Percentiles rank a stretch among this genome's conserved stretches.
These are phyloP conservation scores for Leccinum pachyderme DNA, from an alignment of 1,284 basidiomycete species.

Conservation along the genomic window DNA sequence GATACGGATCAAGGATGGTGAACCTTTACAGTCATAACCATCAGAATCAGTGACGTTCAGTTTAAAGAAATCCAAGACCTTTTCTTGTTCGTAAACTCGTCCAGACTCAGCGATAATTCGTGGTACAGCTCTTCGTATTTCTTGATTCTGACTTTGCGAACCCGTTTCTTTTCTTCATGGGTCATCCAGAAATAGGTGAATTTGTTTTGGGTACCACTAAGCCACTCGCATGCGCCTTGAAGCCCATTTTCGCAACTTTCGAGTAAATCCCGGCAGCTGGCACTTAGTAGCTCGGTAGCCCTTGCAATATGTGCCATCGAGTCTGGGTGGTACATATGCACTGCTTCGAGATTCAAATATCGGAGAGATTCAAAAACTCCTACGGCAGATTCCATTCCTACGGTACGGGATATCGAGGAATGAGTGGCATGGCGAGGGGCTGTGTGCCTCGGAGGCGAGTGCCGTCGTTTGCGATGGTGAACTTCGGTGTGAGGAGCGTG, in stretches of 20 bases:
- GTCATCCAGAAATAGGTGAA: conserved; percentile 40
- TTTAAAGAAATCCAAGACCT: conserved; percentile 39
- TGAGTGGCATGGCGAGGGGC: conserved; percentile 18
- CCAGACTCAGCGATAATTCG: conserved; percentile 41
- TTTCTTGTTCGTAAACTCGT: conserved; percentile 49
- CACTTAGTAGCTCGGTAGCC: conserved; percentile 52
- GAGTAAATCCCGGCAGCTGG: conserved; percentile 60
- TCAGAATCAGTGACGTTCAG: conserved; percentile 4
- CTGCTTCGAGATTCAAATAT: conserved; percentile 75
- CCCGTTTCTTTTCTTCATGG: conserved; percentile 29
- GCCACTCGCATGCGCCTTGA: conserved; percentile 50
- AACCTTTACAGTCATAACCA: conserved; percentile 39
- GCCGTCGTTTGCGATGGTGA: conserved; percentile 28
- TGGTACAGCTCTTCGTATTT: conserved; percentile 40
- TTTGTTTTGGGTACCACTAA: conserved; percentile 42
- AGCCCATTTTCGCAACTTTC: conserved; percentile 47
- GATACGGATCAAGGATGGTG: conserved; percentile 69
- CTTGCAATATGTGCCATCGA: conserved; percentile 50
- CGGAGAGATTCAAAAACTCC: conserved; percentile 80
- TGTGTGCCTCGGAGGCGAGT: conserved; percentile 12
- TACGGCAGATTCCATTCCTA: conserved; percentile 57
- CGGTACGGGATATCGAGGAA: conserved; percentile 28
- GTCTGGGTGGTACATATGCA: conserved; percentile 43
- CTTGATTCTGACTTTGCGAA: conserved; percentile 38
- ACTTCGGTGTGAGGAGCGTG: conserved; percentile 13